phyloP scores from a whole-genome alignment of 2,329 filamentous ascomycete species.

The Sporothrix pallida region DNA sequence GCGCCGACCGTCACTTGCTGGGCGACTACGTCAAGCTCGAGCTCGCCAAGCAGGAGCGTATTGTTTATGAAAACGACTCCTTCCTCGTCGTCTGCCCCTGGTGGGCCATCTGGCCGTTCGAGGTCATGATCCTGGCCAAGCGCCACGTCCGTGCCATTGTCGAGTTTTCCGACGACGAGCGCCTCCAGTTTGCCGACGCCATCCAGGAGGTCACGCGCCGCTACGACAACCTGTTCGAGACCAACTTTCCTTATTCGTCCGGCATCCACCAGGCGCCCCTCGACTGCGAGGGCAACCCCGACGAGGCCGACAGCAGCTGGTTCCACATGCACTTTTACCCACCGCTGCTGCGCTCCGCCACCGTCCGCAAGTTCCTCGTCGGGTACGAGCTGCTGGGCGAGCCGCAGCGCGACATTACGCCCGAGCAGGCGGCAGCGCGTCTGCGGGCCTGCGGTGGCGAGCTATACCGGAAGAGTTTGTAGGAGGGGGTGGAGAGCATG shows the following conservation, averaged over 20 bases:
- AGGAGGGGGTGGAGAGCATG: background rate
- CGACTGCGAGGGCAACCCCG: conserved; percentile 65
- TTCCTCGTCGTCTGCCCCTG: conserved; percentile 93
- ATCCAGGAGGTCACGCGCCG: conserved; percentile 86
- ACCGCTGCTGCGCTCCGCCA: conserved; percentile 87
- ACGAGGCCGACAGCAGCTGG: conserved; percentile 86
- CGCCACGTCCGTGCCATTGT: conserved; percentile 83
- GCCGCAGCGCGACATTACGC: conserved; percentile 97
- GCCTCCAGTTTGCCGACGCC: conserved; percentile 75
- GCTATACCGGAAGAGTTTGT: conserved; percentile 75
- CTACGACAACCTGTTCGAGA: conserved; percentile 98
- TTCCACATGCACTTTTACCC: conserved; percentile 99
- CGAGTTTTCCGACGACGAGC: conserved; percentile 76
- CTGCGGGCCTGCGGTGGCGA: conserved; percentile 78
- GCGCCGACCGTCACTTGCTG: conserved; percentile 73
- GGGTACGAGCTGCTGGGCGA: conserved; percentile 97
- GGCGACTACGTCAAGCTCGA: conserved; percentile 88
- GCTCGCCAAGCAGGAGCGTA: conserved; percentile 77
- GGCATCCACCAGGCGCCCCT: conserved; percentile 95
- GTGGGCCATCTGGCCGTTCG: conserved; percentile 98
- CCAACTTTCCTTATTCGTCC: conserved; percentile 95
- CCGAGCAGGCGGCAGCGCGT: conserved; percentile 86
- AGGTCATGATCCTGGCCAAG: conserved; percentile 87
- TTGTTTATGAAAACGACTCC: conserved; percentile 83
- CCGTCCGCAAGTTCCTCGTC: conserved; percentile 93